Percentiles rank a stretch among this genome's conserved stretches.
These are phyloP conservation scores for Garcia nutans DNA, from an alignment of 345 rosid species.

Conservation along the genomic window DNA sequence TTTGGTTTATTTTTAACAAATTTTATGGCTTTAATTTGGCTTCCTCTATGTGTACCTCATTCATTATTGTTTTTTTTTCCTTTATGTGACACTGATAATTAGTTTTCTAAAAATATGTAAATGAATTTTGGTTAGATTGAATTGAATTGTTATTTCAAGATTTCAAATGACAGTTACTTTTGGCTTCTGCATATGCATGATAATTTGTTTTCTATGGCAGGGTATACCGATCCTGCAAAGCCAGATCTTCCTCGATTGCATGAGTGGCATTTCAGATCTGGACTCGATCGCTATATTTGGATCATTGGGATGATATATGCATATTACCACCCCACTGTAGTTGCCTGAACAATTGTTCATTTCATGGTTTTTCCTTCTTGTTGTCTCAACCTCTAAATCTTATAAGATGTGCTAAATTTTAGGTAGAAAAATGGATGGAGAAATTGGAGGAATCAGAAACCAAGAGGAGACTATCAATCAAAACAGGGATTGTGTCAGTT, in stretches of 20 bases:
- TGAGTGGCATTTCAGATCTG: slow-evolving; percentile 99
- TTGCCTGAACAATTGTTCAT: slow-evolving; percentile 14
- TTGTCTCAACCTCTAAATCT: slow-evolving; percentile 11
- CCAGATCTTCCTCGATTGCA: slow-evolving; percentile 78
- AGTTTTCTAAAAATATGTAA: background rate
- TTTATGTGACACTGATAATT: background rate
- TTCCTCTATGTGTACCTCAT: background rate
- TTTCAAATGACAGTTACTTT: background rate
- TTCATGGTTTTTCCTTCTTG: slow-evolving; percentile 11
- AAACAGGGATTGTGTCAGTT: slow-evolving; percentile 51
- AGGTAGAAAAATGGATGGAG: slow-evolving; percentile 99
- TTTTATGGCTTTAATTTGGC: background rate
- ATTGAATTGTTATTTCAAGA: background rate
- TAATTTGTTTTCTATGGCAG: slow-evolving; percentile 37
- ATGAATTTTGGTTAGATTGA: background rate
- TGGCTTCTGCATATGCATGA: slow-evolving; percentile 16
- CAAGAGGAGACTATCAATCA: slow-evolving; percentile 64
- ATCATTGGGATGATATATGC: slow-evolving; percentile 94
- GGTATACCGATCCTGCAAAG: slow-evolving; percentile 88
- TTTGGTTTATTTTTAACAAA: background rate
- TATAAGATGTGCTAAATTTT: slow-evolving; percentile 24
- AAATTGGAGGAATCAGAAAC: slow-evolving; percentile 87
- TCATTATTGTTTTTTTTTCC: background rate
- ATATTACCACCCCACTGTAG: slow-evolving; percentile 91
- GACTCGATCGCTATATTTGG: slow-evolving; percentile 98